These are phyloP conservation scores for Drosera spatulata DNA, from an alignment of 179 eudicot species.

Conservation along the genomic window DNA sequence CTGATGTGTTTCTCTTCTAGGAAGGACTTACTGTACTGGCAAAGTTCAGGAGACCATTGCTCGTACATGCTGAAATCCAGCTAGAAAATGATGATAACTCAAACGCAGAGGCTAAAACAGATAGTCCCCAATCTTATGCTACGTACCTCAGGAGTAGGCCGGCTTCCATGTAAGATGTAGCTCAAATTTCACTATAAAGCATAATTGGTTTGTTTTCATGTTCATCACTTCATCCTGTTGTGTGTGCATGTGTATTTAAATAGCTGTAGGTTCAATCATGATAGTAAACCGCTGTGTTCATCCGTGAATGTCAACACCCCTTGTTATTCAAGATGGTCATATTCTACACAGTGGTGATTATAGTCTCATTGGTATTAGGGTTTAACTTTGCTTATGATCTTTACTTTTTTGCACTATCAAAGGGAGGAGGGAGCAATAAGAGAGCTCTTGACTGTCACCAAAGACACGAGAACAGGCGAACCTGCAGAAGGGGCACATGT, in stretches of 20 bases:
- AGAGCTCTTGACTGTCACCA: constrained; percentile 58
- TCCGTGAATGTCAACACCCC: no score
- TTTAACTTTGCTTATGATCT: not conserved
- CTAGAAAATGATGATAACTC: constrained; percentile 31
- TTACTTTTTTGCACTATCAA: not conserved
- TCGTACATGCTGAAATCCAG: constrained; percentile 79
- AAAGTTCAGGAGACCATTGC: constrained; percentile 81
- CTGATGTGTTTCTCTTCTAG: constrained; percentile 23
- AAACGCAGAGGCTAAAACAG: constrained; percentile 17
- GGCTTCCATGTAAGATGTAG: constrained; percentile 51
- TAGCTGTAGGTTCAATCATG: no score
- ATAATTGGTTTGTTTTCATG: no score
- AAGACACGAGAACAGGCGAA: constrained; percentile 62
- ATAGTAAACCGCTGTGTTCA: no score
- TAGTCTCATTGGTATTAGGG: not conserved
- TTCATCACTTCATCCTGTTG: no score
- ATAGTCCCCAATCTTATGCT: constrained; percentile 54
- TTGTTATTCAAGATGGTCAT: no score
- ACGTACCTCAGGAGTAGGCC: constrained; percentile 89
- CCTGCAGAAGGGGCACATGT: constrained; percentile 96
- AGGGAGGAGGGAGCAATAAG: constrained; percentile 93
- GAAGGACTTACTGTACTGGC: constrained; percentile 73
- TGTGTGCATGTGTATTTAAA: no score
- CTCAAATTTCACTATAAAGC: no score
- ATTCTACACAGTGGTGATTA: not conserved